Evolutionary conservation across 331 rosid genomes (phyloP).

Genomic region (Erythrophleum ivorense): DNA sequence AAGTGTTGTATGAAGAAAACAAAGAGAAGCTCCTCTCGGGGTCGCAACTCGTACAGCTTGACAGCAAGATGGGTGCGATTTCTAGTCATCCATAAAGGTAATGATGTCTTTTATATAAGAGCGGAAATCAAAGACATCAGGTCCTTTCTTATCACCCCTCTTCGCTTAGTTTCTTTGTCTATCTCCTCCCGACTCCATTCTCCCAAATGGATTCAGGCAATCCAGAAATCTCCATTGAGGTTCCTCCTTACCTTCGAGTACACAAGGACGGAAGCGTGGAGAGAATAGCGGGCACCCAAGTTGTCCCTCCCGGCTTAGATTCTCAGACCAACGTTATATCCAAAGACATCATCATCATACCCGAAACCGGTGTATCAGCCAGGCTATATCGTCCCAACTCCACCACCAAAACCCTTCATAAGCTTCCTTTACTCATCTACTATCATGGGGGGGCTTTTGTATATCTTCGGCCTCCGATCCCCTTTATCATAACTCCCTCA

Average conservation of each 20-base stretch:
- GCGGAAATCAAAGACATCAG: no score
- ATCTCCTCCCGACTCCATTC: background rate
- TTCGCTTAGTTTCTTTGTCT: background rate
- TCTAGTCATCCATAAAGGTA: no score
- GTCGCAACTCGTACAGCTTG: no score
- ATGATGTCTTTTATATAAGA: no score
- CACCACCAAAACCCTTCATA: background rate
- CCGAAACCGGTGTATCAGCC: constrained; percentile 64
- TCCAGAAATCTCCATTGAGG: constrained; percentile 54
- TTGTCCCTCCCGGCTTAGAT: constrained; percentile 60
- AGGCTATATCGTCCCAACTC: constrained; percentile 62
- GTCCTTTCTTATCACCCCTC: background rate
- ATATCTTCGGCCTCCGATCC: constrained; percentile 71
- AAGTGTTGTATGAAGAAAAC: no score
- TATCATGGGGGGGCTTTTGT: constrained; percentile 85
- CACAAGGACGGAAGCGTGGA: constrained; percentile 68
- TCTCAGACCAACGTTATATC: constrained; percentile 68
- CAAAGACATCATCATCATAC: constrained; percentile 65
- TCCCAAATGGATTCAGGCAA: constrained; percentile 52
- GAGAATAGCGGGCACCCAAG: constrained; percentile 64
- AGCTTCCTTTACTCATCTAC: constrained; percentile 69
- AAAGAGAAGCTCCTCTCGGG: background rate
- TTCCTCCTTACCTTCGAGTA: constrained; percentile 71
- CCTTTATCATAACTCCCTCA: constrained; percentile 71
- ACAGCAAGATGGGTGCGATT: no score